Percentiles rank a stretch among this genome's conserved stretches.
These are phyloP conservation scores for Penicillium silybi DNA, from an alignment of 495 filamentous ascomycete genomes.

Conservation along the genomic window DNA sequence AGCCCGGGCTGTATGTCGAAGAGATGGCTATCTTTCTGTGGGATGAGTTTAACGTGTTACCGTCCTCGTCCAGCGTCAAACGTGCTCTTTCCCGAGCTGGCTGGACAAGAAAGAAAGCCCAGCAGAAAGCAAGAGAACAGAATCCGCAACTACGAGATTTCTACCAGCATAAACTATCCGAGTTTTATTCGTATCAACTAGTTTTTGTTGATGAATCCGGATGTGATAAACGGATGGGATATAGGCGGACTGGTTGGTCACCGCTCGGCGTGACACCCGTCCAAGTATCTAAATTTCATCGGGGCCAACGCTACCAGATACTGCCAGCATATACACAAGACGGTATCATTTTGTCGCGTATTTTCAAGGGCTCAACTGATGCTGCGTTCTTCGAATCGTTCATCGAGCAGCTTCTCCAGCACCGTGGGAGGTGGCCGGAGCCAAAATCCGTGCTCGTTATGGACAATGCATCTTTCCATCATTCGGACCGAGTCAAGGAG, in stretches of 20 bases:
- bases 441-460: slow-evolving; percentile 39
- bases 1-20: not conserved
- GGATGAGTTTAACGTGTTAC: not conserved
- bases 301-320: not conserved
- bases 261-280: not conserved
- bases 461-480: too few species aligned
- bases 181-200: too few species aligned
- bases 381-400: not conserved
- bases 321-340: not conserved
- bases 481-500: too few species aligned
- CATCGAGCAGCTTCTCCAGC: slow-evolving; percentile 9
- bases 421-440: slow-evolving; percentile 32
- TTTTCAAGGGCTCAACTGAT: not conserved
- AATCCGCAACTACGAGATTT: not conserved
- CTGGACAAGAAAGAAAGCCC: not conserved
- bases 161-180: not conserved
- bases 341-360: not conserved
- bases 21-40: not conserved
- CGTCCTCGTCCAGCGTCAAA: not conserved
- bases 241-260: not conserved
- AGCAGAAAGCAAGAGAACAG: not conserved
- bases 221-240: too few species aligned
- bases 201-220: too few species aligned
- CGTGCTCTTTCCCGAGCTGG: too few species aligned
- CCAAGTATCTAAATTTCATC: not conserved